Evolutionary conservation across 306 rosid genomes (phyloP).

Genomic region (Cucumis hystrix): DNA sequence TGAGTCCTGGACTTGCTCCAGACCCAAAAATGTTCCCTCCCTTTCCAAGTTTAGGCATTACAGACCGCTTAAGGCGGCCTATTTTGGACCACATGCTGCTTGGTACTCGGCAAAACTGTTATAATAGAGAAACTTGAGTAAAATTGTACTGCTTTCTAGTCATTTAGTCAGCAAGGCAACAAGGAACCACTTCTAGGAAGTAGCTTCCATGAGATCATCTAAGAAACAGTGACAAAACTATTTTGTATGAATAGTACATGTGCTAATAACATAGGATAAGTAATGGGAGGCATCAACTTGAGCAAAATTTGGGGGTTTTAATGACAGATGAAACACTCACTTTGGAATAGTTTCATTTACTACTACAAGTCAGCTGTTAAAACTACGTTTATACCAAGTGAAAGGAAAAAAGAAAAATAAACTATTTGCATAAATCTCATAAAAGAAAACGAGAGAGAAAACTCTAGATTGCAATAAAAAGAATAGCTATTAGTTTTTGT

Average conservation of each 20-base stretch:
- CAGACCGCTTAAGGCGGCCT: constrained; percentile 84
- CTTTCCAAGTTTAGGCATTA: constrained; percentile 74
- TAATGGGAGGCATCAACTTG: not conserved
- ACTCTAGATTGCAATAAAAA: not conserved
- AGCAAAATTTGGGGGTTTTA: not conserved
- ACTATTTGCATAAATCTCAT: not conserved
- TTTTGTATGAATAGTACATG: not conserved
- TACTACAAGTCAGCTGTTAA: not conserved
- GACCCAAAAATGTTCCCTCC: constrained; percentile 55
- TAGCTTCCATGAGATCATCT: not conserved
- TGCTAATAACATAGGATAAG: not conserved
- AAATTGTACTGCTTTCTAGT: not conserved
- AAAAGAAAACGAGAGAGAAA: not conserved
- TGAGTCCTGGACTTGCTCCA: constrained; percentile 84
- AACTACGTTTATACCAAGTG: not conserved
- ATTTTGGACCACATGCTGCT: constrained; percentile 84
- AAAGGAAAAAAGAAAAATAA: not conserved
- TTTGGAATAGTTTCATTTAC: not conserved
- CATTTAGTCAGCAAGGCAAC: not conserved
- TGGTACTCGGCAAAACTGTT: constrained; percentile 65
- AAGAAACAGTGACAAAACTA: not conserved
- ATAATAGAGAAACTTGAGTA: not conserved
- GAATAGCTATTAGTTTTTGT: not conserved
- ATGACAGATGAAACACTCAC: not conserved
- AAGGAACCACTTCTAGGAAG: not conserved